These are phyloP conservation scores for Gentiana macrophylla DNA, from an alignment of 257 asterid species.

Conservation along the genomic window DNA sequence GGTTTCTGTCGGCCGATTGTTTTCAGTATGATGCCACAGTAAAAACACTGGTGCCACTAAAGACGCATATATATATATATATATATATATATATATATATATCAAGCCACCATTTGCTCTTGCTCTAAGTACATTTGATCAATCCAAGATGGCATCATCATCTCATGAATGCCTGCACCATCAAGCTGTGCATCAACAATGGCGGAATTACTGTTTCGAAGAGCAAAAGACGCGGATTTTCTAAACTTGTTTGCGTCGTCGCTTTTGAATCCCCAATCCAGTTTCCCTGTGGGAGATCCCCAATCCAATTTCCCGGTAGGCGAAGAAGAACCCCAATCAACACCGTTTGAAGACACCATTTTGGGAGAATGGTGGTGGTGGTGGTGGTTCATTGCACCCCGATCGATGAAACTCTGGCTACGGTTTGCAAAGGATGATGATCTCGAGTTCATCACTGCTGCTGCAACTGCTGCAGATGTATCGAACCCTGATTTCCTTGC, in stretches of 20 bases:
- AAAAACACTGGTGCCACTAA: too few relatives aligned
- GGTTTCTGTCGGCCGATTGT: too few relatives aligned
- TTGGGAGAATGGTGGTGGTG: constrained; percentile 24
- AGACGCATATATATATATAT: too few relatives aligned
- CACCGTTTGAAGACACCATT: constrained; percentile 23
- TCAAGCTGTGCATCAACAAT: constrained; percentile 11
- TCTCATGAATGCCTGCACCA: constrained; percentile 23
- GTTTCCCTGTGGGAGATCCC: constrained; percentile 72
- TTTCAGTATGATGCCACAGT: too few relatives aligned
- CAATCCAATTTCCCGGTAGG: constrained; percentile 22
- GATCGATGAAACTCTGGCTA: constrained; percentile 87
- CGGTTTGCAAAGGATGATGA: constrained; percentile 63
- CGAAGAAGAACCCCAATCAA: constrained; percentile 42
- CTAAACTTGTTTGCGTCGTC: constrained; percentile 55
- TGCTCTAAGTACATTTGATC: constrained; percentile 93
- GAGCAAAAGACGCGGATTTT: constrained; percentile 25
- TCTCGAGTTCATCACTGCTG: constrained; percentile 81
- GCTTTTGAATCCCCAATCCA: constrained; percentile 86
- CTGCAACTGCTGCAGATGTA: constrained; percentile 80
- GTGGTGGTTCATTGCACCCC: constrained; percentile 16
- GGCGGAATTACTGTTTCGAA: constrained; percentile 18
- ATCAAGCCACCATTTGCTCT: constrained; percentile 68
- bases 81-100: neutral
- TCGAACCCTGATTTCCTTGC: constrained; percentile 62
- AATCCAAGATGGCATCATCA: constrained; percentile 43